phyloP scores from a whole-genome alignment of 192 early-diverging fungal genomes.

The Rhizophagus prolifer region DNA sequence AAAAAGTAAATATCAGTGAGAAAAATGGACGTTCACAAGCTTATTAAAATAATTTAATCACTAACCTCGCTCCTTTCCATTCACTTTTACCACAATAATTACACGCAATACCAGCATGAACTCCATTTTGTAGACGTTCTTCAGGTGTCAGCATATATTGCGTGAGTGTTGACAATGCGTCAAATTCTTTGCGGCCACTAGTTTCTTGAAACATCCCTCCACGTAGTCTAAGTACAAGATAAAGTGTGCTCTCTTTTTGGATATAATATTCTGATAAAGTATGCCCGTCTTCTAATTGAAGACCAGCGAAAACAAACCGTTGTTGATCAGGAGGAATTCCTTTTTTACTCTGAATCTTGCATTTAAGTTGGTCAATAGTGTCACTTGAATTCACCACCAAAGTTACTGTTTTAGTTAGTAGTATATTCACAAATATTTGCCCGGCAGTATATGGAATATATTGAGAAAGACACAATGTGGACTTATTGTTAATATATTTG shows the following conservation, averaged over 20 bases:
- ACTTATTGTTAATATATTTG: no score
- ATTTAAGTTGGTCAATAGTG: slow-evolving; percentile 58
- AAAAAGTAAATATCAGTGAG: background rate
- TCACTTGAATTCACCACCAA: slow-evolving; percentile 76
- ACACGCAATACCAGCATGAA: no score
- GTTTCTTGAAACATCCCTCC: no score
- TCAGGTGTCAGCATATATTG: slow-evolving; percentile 24
- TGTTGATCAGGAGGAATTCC: no score
- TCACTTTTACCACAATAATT: slow-evolving; percentile 25
- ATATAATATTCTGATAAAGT: slow-evolving; percentile 71
- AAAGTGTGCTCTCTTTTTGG: no score
- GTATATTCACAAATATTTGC: no score
- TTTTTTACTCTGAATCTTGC: slow-evolving; percentile 53
- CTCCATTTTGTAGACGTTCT: no score
- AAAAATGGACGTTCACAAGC: background rate
- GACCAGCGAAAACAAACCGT: slow-evolving; percentile 62
- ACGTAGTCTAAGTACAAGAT: no score
- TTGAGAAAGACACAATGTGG: no score
- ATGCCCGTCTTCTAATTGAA: slow-evolving; percentile 74
- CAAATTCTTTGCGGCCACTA: slow-evolving; percentile 22
- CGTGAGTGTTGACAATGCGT: slow-evolving; percentile 21
- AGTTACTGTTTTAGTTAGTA: slow-evolving; percentile 93
- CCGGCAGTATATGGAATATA: no score
- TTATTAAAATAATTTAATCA: no score
- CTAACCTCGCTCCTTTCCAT: slow-evolving; percentile 27